A percentile compares a stretch with the other conserved stretches of the same genome.
These are phyloP conservation scores for Suhomyces coccinellae DNA, from an alignment of 1,139 yeast species.

Conservation along the genomic window DNA sequence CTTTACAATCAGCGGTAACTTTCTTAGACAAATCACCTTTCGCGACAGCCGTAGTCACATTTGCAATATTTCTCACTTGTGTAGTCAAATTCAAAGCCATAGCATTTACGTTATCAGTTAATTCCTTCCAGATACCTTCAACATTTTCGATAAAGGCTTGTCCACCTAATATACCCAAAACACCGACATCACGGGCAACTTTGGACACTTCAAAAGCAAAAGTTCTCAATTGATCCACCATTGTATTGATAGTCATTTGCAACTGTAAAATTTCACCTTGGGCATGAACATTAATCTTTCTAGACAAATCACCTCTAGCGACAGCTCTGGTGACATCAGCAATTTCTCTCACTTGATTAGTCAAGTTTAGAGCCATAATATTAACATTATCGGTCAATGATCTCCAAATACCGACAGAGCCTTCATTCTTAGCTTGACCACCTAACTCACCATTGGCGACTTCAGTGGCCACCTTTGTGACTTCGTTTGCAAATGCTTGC, in stretches of 20 bases:
- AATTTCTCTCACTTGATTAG: slow-evolving; percentile 81
- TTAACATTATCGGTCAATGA: slow-evolving; percentile 81
- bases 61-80: slow-evolving; percentile 86
- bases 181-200: slow-evolving; percentile 89
- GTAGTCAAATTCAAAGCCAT: slow-evolving; percentile 87
- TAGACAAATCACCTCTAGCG: slow-evolving; percentile 74
- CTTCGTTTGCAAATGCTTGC: slow-evolving; percentile 79
- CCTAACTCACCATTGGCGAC: slow-evolving; percentile 89
- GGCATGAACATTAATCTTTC: slow-evolving; percentile 79
- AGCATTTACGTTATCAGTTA: slow-evolving; percentile 86
- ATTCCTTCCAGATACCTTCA: slow-evolving; percentile 87
- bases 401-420: slow-evolving; percentile 85
- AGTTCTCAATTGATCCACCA: slow-evolving; percentile 86
- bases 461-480: slow-evolving; percentile 82
- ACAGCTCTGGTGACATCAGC: slow-evolving; percentile 88
- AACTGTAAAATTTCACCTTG: slow-evolving; percentile 80
- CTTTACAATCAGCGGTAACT: slow-evolving; percentile 87
- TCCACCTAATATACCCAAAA: slow-evolving; percentile 83
- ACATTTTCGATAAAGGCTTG: slow-evolving; percentile 84
- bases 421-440: slow-evolving; percentile 82
- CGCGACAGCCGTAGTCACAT: slow-evolving; percentile 92
- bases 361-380: slow-evolving; percentile 82
- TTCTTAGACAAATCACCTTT: slow-evolving; percentile 82
- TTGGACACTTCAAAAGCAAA: slow-evolving; percentile 88
- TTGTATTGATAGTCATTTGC: slow-evolving; percentile 77